Evolutionary conservation across 108 stramenopile species (phyloP).

Genomic region (Chaetoceros tenuissimus): DNA sequence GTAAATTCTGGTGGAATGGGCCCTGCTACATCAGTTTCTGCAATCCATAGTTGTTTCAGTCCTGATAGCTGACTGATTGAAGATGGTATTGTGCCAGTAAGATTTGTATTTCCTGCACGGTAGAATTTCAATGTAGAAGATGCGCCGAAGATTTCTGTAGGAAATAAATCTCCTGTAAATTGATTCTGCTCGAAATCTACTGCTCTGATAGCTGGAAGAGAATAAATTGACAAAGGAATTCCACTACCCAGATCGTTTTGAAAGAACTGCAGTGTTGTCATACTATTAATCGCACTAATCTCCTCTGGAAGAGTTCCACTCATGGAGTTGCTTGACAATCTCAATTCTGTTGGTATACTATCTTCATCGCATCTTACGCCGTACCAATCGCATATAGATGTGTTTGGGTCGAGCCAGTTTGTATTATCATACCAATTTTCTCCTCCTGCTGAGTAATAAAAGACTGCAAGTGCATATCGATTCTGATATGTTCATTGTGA

Average conservation of each 20-base stretch:
- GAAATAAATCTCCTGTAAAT: not conserved
- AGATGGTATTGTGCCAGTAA: not conserved
- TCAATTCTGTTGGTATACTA: not conserved
- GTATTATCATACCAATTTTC: not conserved
- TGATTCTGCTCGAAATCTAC: not conserved
- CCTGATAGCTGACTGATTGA: slow-evolving; percentile 11
- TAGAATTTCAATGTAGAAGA: not conserved
- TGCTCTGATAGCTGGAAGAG: not conserved
- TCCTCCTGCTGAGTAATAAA: not conserved
- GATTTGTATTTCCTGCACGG: not conserved
- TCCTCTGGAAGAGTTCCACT: slow-evolving; percentile 31
- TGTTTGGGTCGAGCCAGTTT: not conserved
- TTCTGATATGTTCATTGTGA: not conserved
- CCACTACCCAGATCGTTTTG: not conserved
- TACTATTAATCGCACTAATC: not conserved
- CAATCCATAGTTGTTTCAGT: slow-evolving; percentile 38
- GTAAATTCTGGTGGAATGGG: slow-evolving; percentile 24
- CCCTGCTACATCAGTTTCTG: slow-evolving; percentile 37
- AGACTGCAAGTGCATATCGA: not conserved
- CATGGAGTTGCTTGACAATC: slow-evolving; percentile 20
- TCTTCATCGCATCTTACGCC: not conserved
- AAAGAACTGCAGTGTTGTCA: not conserved
- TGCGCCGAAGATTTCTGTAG: not conserved
- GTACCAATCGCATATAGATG: not conserved
- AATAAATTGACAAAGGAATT: not conserved